Percentiles rank a stretch among this genome's conserved stretches.
Conservation (phyloP, 768 basidiomycete species). For the Boletus bicolor region DNA sequence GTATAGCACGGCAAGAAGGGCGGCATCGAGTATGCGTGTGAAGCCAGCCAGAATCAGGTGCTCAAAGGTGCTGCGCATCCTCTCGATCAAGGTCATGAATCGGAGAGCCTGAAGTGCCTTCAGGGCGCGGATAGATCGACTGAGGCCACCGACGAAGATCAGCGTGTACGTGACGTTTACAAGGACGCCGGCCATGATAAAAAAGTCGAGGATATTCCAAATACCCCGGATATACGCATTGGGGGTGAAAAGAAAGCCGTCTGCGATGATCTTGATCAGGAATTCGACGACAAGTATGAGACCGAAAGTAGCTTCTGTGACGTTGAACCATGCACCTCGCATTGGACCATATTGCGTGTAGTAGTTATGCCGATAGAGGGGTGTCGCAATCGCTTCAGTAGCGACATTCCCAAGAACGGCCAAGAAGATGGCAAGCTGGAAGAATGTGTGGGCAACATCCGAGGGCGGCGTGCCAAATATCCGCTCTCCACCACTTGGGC, state of each 20-base stretch:
- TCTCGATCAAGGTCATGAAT: constrained; percentile 84
- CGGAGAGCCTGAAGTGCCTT: constrained; percentile 88
- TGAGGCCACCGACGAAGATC: constrained; percentile 73
- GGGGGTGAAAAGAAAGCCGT: constrained; percentile 87
- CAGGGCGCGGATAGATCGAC: constrained; percentile 77
- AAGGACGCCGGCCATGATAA: constrained; percentile 76
- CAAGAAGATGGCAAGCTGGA: constrained; percentile 70
- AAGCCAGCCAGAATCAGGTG: constrained; percentile 85
- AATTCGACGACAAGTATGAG: constrained; percentile 76
- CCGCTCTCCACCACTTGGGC: constrained; percentile 80
- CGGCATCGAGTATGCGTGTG: constrained; percentile 82
- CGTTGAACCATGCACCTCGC: constrained; percentile 84
- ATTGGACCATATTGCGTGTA: constrained; percentile 54
- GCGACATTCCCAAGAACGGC: constrained; percentile 78
- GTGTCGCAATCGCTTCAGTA: constrained; percentile 82
- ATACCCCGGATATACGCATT: constrained; percentile 89
- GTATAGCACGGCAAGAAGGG: constrained; percentile 83
- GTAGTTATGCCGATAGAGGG: constrained; percentile 74
- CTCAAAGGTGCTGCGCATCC: constrained; percentile 84
- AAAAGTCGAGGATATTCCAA: constrained; percentile 89
- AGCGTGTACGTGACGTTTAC: constrained; percentile 71
- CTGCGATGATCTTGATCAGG: constrained; percentile 85
- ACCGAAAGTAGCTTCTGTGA: constrained; percentile 73
- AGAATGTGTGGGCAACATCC: constrained; percentile 60
- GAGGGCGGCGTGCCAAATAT: constrained; percentile 77